Evolutionary conservation across 805 yeast genomes (phyloP), one percentile per base, ranked within the genome.

Genomic region (Pichia exigua): DNA sequence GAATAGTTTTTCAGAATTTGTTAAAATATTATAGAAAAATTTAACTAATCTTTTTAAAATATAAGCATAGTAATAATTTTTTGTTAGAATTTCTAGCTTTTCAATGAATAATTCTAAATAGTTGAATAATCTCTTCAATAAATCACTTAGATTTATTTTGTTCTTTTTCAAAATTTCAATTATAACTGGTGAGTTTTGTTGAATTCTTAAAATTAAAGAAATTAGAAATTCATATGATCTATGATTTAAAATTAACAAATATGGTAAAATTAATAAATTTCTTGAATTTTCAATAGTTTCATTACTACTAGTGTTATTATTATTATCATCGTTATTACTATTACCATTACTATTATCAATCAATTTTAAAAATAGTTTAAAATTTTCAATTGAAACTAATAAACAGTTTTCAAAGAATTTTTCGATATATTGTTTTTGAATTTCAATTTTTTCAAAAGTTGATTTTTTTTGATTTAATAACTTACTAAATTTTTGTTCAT

Each of bases 151-250:
- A 49, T 68, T 69, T 32, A 69, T 69, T 9, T 65, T 66, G 51
- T 68, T 69, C 39, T 57, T 60, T 32, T 56, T 58, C 35, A 69
- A 55, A 44, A 69, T 67, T 44, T 67, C 71, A 53, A 62, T 58
- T 18, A 67, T 58, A 1, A 68, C 51, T 1, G 72, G 70, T 5
- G 70, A 66, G 46, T 59, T 62, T 52, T 69, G 72, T 49, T 69
- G 73, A 48, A 69, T 69, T 60, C 83, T 70, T 48, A 79, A 58
- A 26, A 79, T 73, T 57, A 79, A 61, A 43, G 82, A 78, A n/a
- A 79, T 78, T 64, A 79, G 68, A 57, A 79, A 79, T 56, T 79
- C 82, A 59, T 77, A 71, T 6, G 83, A 75, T 56, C 84, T 68
- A 56, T 79, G 82, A 52, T 81, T 81, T 40, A 76, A 67, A 47